Evolutionary conservation across 2,329 filamentous ascomycete genomes (phyloP), one percentile per base, ranked within the genome.

Genomic region (Alternaria sp.): DNA sequence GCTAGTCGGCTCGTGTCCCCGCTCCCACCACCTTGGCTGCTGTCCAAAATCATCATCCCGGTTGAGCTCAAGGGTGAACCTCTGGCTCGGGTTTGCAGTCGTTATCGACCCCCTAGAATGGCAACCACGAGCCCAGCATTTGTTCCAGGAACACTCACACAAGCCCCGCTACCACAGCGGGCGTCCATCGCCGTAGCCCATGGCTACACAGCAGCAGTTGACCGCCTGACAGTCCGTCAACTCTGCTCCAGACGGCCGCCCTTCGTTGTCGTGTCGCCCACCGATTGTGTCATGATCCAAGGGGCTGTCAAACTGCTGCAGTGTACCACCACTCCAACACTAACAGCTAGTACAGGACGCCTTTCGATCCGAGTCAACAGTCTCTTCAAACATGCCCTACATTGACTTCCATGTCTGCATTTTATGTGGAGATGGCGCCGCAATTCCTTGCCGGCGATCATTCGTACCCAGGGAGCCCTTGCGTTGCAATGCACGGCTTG

Each of bases 151-250:
- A 48, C 46, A 50, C 61, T 69, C 59, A 62, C 60, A 71, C 71
- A 66, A 63, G 55, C 62, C 71, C 66, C 69, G 51, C 73, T 72
- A 54, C 69, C 62, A 73, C 68, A 59, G 58, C 64, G 65, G 59
- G 40, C 55, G 64, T 58, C 62, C 63, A 67, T 60, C 58, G 60
- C 61, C 54, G 61, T 22, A 55, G 53, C 58, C 62, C 62, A 68
- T 54, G 22, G 71, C 73, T 20, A 54, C 63, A 76, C 74, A 34
- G 49, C 74, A 74, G 63, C 66, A 65, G 45, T 61, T 69, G 69
- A 68, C 65, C 66, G 70, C 71, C 67, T 77, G 75, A 74, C 74
- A 75, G 70, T 68, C 70, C 67, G 69, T 70, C 72, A 71, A 60
- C 62, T 59, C 22, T 61, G 57, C 60, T 54, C 51, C 45, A 62